Conservation (phyloP, 768 basidiomycete species). For the Auricularia sp. region DNA sequence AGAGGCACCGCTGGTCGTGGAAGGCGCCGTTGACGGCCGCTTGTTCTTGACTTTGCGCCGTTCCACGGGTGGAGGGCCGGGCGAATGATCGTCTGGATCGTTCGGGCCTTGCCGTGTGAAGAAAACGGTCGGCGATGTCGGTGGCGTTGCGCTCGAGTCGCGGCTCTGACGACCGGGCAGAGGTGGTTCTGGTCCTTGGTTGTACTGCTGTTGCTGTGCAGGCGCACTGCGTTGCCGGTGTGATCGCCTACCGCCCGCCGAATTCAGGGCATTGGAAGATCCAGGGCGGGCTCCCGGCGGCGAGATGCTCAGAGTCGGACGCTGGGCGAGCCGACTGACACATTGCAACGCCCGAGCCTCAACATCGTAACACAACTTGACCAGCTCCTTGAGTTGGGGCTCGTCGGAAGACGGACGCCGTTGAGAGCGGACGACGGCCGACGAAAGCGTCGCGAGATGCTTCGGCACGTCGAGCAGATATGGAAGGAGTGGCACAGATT, state of each 20-base stretch:
- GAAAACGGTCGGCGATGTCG: background rate
- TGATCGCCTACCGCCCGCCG: too few relatives aligned
- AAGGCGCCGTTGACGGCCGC: background rate
- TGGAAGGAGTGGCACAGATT: constrained; percentile 64
- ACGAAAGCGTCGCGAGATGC: constrained; percentile 66
- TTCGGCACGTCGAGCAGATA: constrained; percentile 69
- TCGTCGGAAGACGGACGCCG: constrained; percentile 18
- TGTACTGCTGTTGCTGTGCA: background rate
- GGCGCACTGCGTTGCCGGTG: background rate
- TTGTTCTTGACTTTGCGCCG: background rate
- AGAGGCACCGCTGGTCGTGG: background rate
- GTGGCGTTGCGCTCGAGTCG: background rate
- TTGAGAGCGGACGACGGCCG: constrained; percentile 49
- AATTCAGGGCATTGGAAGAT: too few relatives aligned
- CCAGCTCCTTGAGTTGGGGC: constrained; percentile 39
- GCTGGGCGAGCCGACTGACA: constrained; percentile 48
- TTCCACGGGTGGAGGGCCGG: background rate
- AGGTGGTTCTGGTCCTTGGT: background rate
- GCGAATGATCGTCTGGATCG: background rate
- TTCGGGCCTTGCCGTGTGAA: background rate
- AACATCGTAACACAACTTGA: constrained; percentile 45
- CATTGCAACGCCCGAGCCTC: constrained; percentile 60
- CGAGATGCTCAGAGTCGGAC: background rate
- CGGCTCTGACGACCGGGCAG: background rate
- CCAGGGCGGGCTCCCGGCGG: background rate